These are phyloP conservation scores for Skeletonema tropicum DNA, from an alignment of 108 stramenopile species.

Conservation along the genomic window DNA sequence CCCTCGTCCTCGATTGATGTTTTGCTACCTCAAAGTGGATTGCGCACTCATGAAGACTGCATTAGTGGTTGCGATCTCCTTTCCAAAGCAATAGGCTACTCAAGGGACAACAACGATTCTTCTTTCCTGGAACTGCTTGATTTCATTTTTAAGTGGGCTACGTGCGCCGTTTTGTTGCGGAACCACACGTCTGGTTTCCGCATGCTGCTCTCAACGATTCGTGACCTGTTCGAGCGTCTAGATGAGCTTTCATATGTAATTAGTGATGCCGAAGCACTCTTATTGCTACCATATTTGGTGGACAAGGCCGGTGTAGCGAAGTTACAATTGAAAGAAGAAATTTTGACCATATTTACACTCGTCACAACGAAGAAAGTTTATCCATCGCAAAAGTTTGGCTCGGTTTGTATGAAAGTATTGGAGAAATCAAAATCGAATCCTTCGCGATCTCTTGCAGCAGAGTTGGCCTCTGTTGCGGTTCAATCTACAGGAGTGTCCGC, in stretches of 20 bases:
- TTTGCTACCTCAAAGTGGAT: conserved; percentile 74
- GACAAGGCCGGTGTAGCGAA: conserved; percentile 84
- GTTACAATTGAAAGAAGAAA: conserved; percentile 64
- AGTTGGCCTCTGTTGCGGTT: conserved; percentile 63
- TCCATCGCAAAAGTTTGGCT: conserved; percentile 60
- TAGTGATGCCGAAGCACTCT: conserved; percentile 59
- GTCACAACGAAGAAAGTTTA: conserved; percentile 54
- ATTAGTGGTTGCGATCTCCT: conserved; percentile 68
- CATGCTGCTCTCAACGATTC: conserved; percentile 58
- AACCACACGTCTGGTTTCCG: conserved; percentile 81
- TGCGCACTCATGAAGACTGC: conserved; percentile 79
- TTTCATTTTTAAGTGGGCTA: conserved; percentile 78
- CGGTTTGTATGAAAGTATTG: conserved; percentile 70
- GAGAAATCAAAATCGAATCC: conserved; percentile 68
- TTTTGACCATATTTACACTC: conserved; percentile 52
- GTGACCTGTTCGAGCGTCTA: conserved; percentile 41
- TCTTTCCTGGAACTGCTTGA: conserved; percentile 69
- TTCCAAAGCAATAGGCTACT: conserved; percentile 58
- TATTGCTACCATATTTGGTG: conserved; percentile 72
- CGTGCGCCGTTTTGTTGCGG: conserved; percentile 67
- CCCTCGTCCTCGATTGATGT: conserved; percentile 41
- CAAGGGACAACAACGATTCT: conserved; percentile 43
- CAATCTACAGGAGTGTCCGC: conserved; percentile 60
- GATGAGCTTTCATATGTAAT: conserved; percentile 53
- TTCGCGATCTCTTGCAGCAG: conserved; percentile 66